phyloP scores from a whole-genome alignment of 1,284 basidiomycete species.

The Irpex lacteus region DNA sequence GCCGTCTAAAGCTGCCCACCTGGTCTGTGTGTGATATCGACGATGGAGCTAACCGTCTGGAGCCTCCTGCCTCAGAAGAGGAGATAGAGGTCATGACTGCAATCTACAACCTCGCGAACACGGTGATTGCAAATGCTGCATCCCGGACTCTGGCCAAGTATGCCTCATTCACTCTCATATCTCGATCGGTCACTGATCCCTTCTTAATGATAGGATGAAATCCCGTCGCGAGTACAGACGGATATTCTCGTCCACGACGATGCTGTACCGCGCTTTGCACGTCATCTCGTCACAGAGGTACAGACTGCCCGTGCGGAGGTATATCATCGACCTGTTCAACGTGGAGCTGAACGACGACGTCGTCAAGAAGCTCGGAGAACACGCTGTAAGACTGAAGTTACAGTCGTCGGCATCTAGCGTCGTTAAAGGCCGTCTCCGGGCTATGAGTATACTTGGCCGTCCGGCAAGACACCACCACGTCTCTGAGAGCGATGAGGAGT shows the following conservation, averaged over 20 bases:
- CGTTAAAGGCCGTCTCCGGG: constrained; percentile 26
- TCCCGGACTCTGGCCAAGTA: constrained; percentile 85
- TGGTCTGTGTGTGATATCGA: constrained; percentile 60
- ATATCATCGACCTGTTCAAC: constrained; percentile 92
- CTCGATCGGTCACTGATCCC: constrained; percentile 6
- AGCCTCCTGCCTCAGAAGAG: constrained; percentile 64
- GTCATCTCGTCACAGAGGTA: constrained; percentile 87
- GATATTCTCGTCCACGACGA: constrained; percentile 74
- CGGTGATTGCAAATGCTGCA: constrained; percentile 91
- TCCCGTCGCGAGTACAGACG: constrained; percentile 71
- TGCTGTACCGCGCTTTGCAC: constrained; percentile 84
- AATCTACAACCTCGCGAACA: constrained; percentile 93
- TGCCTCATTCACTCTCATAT: constrained; percentile 19
- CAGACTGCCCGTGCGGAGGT: constrained; percentile 86
- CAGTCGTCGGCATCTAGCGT: constrained; percentile 14
- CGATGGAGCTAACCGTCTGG: constrained; percentile 47
- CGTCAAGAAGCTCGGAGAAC: constrained; percentile 49
- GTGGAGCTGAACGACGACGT: constrained; percentile 66
- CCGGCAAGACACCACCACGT: constrained; percentile 29
- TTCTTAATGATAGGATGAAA: constrained; percentile 60
- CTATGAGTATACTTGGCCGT: constrained; percentile 57
- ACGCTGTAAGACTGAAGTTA: constrained; percentile 42
- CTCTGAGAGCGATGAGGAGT: constrained; percentile 65
- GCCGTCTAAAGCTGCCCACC: constrained; percentile 59
- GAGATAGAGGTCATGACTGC: constrained; percentile 88